These are phyloP conservation scores for Linnemannia exigua DNA, from an alignment of 192 early-diverging fungal genomes.

Conservation along the genomic window DNA sequence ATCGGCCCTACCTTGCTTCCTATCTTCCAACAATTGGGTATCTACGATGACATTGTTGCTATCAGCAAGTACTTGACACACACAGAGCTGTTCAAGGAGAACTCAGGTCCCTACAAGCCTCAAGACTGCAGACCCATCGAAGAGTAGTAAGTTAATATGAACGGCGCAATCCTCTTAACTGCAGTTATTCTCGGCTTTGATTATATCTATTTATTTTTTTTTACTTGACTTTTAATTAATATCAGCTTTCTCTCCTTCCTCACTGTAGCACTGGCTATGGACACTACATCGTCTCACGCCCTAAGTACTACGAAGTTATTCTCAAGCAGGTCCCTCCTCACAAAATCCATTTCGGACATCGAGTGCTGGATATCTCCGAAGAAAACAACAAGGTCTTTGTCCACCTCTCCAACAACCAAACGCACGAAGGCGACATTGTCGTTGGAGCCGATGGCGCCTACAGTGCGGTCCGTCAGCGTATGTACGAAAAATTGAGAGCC, in stretches of 20 bases:
- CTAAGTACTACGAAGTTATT: constrained; percentile 5
- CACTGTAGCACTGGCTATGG: constrained; percentile 8
- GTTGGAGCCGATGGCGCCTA: constrained; percentile 52
- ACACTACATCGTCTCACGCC: background rate
- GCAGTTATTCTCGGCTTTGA: no score
- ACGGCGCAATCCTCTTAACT: no score
- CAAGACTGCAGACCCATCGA: background rate
- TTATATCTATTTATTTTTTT: no score
- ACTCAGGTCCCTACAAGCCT: background rate
- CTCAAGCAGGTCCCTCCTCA: background rate
- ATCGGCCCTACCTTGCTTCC: background rate
- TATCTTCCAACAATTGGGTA: constrained; percentile 4
- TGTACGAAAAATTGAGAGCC: constrained; percentile 5
- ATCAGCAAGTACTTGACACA: background rate
- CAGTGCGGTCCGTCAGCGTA: constrained; percentile 20
- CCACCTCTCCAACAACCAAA: constrained; percentile 10
- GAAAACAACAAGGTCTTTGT: constrained; percentile 26
- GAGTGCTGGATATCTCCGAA: constrained; percentile 2
- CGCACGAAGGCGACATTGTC: constrained; percentile 26
- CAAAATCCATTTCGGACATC: constrained; percentile 28
- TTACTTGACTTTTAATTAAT: background rate
- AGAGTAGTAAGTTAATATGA: background rate
- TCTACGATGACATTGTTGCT: constrained; percentile 3
- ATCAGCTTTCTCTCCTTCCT: background rate
- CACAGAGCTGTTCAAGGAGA: background rate